phyloP scores from a whole-genome alignment of 257 asterid species.

The Capsicum chinense region DNA sequence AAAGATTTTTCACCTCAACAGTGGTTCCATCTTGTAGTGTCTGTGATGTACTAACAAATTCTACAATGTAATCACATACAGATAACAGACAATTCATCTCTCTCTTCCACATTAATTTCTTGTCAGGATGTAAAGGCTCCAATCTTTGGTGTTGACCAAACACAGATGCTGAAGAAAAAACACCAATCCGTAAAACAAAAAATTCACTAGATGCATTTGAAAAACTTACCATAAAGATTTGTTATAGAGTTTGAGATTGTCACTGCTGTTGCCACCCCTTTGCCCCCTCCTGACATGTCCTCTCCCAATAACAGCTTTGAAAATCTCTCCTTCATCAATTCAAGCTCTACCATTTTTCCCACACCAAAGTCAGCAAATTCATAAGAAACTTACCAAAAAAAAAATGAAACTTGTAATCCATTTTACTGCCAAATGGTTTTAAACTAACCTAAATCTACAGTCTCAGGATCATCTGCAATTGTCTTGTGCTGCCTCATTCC shows the following conservation, averaged over 20 bases:
- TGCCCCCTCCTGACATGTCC: slow-evolving; percentile 96
- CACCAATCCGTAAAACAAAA: too few species aligned
- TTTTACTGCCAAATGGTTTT: not conserved
- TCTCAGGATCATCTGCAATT: slow-evolving; percentile 49
- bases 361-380: slow-evolving; percentile 25
- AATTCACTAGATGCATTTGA: not conserved
- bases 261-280: slow-evolving; percentile 80
- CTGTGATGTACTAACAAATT: slow-evolving; percentile 64
- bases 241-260: slow-evolving; percentile 89
- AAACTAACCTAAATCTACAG: slow-evolving; percentile 61
- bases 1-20: slow-evolving; percentile 59
- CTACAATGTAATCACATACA: slow-evolving; percentile 78
- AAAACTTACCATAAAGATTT: slow-evolving; percentile 71
- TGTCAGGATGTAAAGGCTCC: slow-evolving; percentile 72
- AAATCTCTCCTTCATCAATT: slow-evolving; percentile 92
- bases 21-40: slow-evolving; percentile 58
- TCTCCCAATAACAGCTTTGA: slow-evolving; percentile 82
- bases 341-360: slow-evolving; percentile 57
- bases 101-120: slow-evolving; percentile 81
- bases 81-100: slow-evolving; percentile 83
- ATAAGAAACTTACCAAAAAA: not conserved
- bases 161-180: slow-evolving; percentile 65
- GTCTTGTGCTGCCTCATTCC: slow-evolving; percentile 67
- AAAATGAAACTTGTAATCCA: not conserved
- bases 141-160: slow-evolving; percentile 79